Conservation (phyloP, 1,284 basidiomycete species). For the Chiua sp. region DNA sequence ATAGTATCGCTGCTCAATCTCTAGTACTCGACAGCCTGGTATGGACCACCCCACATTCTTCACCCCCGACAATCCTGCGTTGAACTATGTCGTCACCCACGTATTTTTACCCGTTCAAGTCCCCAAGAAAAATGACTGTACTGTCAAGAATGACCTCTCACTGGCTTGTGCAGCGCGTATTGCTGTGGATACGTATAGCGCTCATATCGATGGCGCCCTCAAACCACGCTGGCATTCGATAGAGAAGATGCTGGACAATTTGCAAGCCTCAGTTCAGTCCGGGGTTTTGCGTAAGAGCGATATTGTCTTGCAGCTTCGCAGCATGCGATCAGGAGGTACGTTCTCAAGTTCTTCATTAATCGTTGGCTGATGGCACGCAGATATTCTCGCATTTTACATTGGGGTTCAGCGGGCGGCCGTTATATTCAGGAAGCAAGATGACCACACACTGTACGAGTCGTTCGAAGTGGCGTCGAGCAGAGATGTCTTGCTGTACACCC, state of each 20-base stretch:
- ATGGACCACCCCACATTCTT: neutral
- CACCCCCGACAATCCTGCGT: neutral
- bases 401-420: constrained; percentile 27
- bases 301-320: constrained; percentile 5
- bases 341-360: too few species aligned
- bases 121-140: neutral
- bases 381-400: constrained; percentile 22
- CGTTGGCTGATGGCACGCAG: neutral
- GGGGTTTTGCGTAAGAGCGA: neutral
- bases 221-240: constrained; percentile 3
- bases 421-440: constrained; percentile 27
- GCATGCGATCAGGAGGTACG: constrained; percentile 16
- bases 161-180: neutral
- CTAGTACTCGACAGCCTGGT: too few species aligned
- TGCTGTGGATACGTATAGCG: constrained; percentile 6
- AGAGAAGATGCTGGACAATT: constrained; percentile 6
- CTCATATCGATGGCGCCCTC: neutral
- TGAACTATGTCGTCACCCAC: neutral
- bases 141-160: neutral
- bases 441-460: constrained; percentile 30
- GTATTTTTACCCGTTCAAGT: neutral
- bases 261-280: neutral
- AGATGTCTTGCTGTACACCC: constrained; percentile 24
- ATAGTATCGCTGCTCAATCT: too few species aligned
- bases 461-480: constrained; percentile 35